phyloP scores from a whole-genome alignment of 106 monocot genomes.

The Dendrobium huoshanense region DNA sequence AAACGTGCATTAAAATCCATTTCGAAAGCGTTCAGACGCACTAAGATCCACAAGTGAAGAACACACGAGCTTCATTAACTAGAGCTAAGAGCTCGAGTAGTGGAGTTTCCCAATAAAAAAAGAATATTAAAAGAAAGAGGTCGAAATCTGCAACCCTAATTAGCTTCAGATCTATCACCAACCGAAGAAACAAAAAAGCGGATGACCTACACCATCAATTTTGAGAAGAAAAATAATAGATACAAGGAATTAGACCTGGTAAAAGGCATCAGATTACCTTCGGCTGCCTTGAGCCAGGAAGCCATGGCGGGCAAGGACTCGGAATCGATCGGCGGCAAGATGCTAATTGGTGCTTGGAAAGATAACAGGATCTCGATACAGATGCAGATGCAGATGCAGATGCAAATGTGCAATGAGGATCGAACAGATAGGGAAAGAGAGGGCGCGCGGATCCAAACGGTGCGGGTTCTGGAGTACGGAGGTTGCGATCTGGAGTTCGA shows the following conservation, averaged over 20 bases:
- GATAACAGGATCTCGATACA: background rate
- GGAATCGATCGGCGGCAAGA: background rate
- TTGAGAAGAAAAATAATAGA: background rate
- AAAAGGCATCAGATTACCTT: background rate
- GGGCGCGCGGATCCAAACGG: background rate
- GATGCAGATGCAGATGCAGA: too few species aligned
- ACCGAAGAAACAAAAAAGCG: background rate
- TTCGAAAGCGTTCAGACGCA: too few species aligned
- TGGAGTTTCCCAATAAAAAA: background rate
- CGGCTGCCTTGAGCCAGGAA: slow-evolving; percentile 6
- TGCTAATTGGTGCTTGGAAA: background rate
- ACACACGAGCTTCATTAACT: background rate
- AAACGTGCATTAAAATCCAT: background rate
- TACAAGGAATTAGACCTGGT: background rate
- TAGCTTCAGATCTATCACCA: background rate
- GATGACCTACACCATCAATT: background rate
- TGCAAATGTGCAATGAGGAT: background rate
- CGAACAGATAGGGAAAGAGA: background rate
- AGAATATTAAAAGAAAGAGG: background rate
- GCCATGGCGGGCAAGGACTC: background rate
- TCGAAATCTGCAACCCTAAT: background rate
- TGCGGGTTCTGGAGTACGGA: background rate
- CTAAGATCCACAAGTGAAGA: background rate
- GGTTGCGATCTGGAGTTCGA: too few species aligned
- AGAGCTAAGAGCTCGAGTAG: background rate